phyloP scores from a whole-genome alignment of 2,329 filamentous ascomycete genomes.

The Colletotrichum tropicicola region DNA sequence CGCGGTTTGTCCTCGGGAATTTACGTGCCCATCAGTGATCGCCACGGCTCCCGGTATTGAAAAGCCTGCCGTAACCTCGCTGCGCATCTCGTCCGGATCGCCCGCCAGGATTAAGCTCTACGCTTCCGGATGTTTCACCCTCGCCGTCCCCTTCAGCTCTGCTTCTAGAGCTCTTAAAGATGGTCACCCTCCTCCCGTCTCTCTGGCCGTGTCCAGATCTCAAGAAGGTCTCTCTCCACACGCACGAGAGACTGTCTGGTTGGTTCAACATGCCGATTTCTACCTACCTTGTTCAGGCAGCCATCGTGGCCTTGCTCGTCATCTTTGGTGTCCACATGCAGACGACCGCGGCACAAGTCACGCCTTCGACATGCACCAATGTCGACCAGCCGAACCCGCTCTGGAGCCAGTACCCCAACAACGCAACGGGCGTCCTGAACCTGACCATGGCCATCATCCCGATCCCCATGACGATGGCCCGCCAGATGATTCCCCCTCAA shows the following conservation, averaged over 20 bases:
- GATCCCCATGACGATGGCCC: slow-evolving; percentile 56
- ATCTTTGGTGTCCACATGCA: slow-evolving; percentile 16
- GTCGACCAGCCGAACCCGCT: slow-evolving; percentile 52
- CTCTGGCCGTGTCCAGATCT: slow-evolving; percentile 5
- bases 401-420: slow-evolving; percentile 52
- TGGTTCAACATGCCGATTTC: slow-evolving; percentile 24
- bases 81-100: not conserved
- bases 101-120: not conserved
- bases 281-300: slow-evolving; percentile 23
- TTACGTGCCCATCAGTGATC: slow-evolving; percentile 8
- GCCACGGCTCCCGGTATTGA: slow-evolving; percentile 19
- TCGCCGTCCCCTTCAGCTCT: not conserved
- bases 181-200: slow-evolving; percentile 21
- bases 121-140: slow-evolving; percentile 14
- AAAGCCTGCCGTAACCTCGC: not conserved
- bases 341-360: slow-evolving; percentile 12
- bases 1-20: slow-evolving; percentile 1
- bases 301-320: slow-evolving; percentile 21
- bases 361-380: slow-evolving; percentile 10
- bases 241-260: not conserved
- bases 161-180: slow-evolving; percentile 13
- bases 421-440: slow-evolving; percentile 62
- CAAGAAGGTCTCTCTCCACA: not conserved
- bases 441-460: slow-evolving; percentile 61
- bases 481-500: slow-evolving; percentile 55